These are phyloP conservation scores for Fraxinus nigra DNA, from an alignment of 305 asterid species.

Conservation along the genomic window DNA sequence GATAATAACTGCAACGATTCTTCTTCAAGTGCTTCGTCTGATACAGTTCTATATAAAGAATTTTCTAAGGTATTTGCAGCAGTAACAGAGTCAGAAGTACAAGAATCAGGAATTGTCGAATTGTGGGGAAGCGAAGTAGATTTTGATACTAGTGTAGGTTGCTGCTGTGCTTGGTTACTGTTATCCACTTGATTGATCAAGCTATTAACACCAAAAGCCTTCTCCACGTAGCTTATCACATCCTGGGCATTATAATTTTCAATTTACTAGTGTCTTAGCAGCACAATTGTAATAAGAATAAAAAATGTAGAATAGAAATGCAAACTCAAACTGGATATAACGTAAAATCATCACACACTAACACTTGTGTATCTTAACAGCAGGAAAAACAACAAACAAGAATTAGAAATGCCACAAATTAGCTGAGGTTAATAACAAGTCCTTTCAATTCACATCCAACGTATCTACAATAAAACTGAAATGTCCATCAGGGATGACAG, in stretches of 20 bases:
- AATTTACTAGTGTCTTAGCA: neutral
- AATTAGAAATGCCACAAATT: neutral
- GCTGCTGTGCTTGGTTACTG: slow-evolving; percentile 36
- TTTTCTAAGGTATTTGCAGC: slow-evolving; percentile 29
- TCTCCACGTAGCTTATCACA: slow-evolving; percentile 51
- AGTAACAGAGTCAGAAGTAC: slow-evolving; percentile 33
- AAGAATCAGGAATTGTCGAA: slow-evolving; percentile 29
- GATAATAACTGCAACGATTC: slow-evolving; percentile 39
- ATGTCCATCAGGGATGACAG: neutral
- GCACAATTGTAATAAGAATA: neutral
- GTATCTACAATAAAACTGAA: neutral
- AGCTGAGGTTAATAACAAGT: neutral
- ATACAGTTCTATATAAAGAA: slow-evolving; percentile 42
- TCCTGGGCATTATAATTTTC: slow-evolving; percentile 33
- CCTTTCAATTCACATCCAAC: neutral
- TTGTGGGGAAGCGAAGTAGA: slow-evolving; percentile 35
- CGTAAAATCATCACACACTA: neutral
- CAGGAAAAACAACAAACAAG: neutral
- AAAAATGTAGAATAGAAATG: neutral
- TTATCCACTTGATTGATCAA: slow-evolving; percentile 34
- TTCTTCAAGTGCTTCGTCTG: slow-evolving; percentile 48
- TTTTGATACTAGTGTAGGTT: slow-evolving; percentile 27
- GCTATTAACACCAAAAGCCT: slow-evolving; percentile 40
- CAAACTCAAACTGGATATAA: neutral
- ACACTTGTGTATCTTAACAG: neutral